Conservation (phyloP, 1,139 yeast genomes). For the Zygoascus meyerae region DNA sequence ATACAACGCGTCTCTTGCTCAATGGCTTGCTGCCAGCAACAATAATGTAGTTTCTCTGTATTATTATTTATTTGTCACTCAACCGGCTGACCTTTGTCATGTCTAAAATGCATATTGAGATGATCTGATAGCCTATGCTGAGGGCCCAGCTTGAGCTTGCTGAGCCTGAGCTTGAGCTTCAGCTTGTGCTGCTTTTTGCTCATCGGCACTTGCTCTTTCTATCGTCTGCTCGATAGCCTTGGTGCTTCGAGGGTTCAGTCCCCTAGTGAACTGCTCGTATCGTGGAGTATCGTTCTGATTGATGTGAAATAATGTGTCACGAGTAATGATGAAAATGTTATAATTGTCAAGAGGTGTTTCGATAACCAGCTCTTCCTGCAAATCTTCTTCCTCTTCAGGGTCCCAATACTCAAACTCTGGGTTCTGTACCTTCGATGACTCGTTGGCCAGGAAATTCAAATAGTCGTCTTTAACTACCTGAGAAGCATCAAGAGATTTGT, state of each 20-base stretch:
- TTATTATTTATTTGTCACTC: not conserved
- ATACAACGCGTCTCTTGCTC: not conserved
- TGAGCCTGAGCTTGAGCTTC: constrained; percentile 1
- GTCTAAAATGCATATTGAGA: constrained; percentile 5
- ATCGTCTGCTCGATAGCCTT: constrained; percentile 25
- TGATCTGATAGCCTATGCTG: not conserved
- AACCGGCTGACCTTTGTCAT: not conserved
- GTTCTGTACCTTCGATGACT: constrained; percentile 22
- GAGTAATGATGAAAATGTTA: constrained; percentile 54
- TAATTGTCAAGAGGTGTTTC: constrained; percentile 71
- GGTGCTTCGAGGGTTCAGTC: constrained; percentile 33
- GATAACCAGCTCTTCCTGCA: constrained; percentile 76
- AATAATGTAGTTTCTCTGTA: not conserved
- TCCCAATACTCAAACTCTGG: constrained; percentile 12
- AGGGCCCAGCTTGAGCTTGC: not conserved
- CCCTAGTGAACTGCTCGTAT: constrained; percentile 27
- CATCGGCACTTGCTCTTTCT: constrained; percentile 18
- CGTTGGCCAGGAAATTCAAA: constrained; percentile 27
- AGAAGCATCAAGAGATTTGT: constrained; percentile 40
- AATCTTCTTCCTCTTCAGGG: constrained; percentile 45
- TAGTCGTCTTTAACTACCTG: constrained; percentile 37
- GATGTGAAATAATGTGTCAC: constrained; percentile 39
- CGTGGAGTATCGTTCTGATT: constrained; percentile 27
- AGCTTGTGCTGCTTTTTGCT: constrained; percentile 1
- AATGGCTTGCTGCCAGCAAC: not conserved